Percentiles rank a stretch among this genome's conserved stretches.
Conservation (phyloP, 768 basidiomycete genomes). For the Podaxis sp. region DNA sequence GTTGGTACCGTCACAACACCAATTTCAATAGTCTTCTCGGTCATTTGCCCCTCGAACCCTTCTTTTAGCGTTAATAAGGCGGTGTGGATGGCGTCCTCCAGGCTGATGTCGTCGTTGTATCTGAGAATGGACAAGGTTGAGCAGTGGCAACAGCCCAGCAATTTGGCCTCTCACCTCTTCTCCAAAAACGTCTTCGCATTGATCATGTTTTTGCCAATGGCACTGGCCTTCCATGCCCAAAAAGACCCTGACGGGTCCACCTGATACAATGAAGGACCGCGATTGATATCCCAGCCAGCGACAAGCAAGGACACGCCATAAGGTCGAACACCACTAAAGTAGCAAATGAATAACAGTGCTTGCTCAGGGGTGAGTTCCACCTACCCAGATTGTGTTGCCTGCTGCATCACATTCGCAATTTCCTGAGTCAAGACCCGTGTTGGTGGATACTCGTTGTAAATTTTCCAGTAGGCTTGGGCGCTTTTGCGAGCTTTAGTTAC, state of each 20-base stretch:
- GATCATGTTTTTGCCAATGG: constrained; percentile 99
- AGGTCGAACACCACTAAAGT: constrained; percentile 89
- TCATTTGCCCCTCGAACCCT: constrained; percentile 99
- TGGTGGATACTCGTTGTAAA: constrained; percentile 97
- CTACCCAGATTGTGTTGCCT: constrained; percentile 97
- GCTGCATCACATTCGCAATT: constrained; percentile 97
- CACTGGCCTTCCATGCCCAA: constrained; percentile 99
- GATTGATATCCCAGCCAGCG: constrained; percentile 91
- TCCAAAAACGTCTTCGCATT: constrained; percentile 99
- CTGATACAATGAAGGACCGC: constrained; percentile 97
- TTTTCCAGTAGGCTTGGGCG: constrained; percentile 99
- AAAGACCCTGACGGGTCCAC: constrained; percentile 98
- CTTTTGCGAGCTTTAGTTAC: constrained; percentile 94
- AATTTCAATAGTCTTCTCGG: constrained; percentile 99
- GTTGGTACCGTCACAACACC: constrained; percentile 93
- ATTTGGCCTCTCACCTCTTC: constrained; percentile 68
- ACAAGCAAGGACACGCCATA: constrained; percentile 97
- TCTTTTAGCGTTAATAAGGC: constrained; percentile 97
- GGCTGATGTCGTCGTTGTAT: constrained; percentile 98
- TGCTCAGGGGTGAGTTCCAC: constrained; percentile 22
- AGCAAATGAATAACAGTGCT: constrained; percentile 25
- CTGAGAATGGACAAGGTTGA: constrained; percentile 39
- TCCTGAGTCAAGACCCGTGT: constrained; percentile 96
- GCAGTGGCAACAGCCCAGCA: constrained; percentile 15
- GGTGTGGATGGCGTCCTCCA: constrained; percentile 98